Conservation (phyloP, 352 stramenopile genomes). For the Peronosclerospora sorghi region DNA sequence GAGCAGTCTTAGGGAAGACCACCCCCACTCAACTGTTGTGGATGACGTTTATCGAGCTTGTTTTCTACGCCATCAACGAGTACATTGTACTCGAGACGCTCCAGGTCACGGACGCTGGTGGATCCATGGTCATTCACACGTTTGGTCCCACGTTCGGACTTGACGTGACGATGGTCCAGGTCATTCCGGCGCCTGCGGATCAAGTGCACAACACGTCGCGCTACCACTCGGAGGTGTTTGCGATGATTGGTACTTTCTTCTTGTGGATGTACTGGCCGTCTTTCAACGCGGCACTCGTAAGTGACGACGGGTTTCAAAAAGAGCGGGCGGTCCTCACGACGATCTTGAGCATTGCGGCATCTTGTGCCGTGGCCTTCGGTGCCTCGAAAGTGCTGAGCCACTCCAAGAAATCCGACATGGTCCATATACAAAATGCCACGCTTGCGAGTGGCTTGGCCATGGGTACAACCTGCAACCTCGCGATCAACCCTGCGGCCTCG, state of each 20-base stretch:
- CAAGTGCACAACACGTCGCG: slow-evolving; percentile 49
- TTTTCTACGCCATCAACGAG: slow-evolving; percentile 77
- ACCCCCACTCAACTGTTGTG: slow-evolving; percentile 65
- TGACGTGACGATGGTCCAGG: slow-evolving; percentile 42
- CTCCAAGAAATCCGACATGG: slow-evolving; percentile 70
- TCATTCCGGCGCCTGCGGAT: slow-evolving; percentile 22
- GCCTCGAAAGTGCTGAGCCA: slow-evolving; percentile 29
- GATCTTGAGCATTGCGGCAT: slow-evolving; percentile 53
- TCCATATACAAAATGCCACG: slow-evolving; percentile 81
- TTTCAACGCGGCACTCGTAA: slow-evolving; percentile 70
- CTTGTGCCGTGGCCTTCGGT: slow-evolving; percentile 49
- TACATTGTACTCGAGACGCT: slow-evolving; percentile 49
- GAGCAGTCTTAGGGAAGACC: slow-evolving; percentile 58
- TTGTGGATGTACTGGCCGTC: slow-evolving; percentile 85
- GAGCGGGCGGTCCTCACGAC: slow-evolving; percentile 69
- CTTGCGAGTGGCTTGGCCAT: slow-evolving; percentile 76
- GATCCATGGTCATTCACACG: slow-evolving; percentile 78
- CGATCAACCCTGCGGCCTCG: slow-evolving; percentile 45
- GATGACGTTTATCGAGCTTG: slow-evolving; percentile 64
- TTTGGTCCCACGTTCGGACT: slow-evolving; percentile 80
- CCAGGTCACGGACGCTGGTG: slow-evolving; percentile 59
- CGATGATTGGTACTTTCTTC: slow-evolving; percentile 79
- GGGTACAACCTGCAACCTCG: slow-evolving; percentile 57
- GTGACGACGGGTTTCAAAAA: slow-evolving; percentile 44
- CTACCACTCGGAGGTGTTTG: slow-evolving; percentile 63